Conservation (phyloP, 352 stramenopile genomes). For the Globisporangium solare region DNA sequence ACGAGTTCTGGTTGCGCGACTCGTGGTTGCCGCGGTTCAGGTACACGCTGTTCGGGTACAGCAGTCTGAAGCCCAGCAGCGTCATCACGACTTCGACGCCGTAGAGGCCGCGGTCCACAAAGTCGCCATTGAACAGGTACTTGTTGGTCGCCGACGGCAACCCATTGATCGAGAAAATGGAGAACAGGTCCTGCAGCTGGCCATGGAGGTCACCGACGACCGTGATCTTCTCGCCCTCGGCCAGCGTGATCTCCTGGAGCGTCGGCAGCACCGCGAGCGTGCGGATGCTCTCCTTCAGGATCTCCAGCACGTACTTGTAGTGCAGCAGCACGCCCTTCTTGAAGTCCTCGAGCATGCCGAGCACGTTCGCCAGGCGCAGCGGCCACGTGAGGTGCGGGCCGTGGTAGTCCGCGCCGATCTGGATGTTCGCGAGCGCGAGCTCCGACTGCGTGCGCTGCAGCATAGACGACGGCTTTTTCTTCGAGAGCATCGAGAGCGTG, state of each 20-base stretch:
- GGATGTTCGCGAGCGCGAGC: slow-evolving; percentile 43
- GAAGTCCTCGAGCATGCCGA: slow-evolving; percentile 89
- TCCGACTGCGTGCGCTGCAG: slow-evolving; percentile 52
- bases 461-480: slow-evolving; percentile 25
- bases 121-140: slow-evolving; percentile 97
- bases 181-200: slow-evolving; percentile 93
- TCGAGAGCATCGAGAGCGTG: slow-evolving; percentile 70
- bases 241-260: slow-evolving; percentile 83
- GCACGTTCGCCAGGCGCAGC: slow-evolving; percentile 75
- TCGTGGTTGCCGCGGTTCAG: slow-evolving; percentile 96
- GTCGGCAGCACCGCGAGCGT: slow-evolving; percentile 62
- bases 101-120: slow-evolving; percentile 91
- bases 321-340: slow-evolving; percentile 86
- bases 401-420: slow-evolving; percentile 55
- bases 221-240: slow-evolving; percentile 87
- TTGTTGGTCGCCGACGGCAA: slow-evolving; percentile 88
- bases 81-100: slow-evolving; percentile 86
- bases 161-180: slow-evolving; percentile 93
- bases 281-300: slow-evolving; percentile 70
- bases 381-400: slow-evolving; percentile 82
- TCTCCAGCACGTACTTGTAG: slow-evolving; percentile 88
- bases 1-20: slow-evolving; percentile 91
- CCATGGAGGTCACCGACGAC: slow-evolving; percentile 93
- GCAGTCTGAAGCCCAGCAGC: slow-evolving; percentile 63
- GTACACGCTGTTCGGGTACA: slow-evolving; percentile 84